Percentiles rank a stretch among this genome's conserved stretches.
phyloP scores from a whole-genome alignment of 139 green algal species.

The Micromonas pusilla region DNA sequence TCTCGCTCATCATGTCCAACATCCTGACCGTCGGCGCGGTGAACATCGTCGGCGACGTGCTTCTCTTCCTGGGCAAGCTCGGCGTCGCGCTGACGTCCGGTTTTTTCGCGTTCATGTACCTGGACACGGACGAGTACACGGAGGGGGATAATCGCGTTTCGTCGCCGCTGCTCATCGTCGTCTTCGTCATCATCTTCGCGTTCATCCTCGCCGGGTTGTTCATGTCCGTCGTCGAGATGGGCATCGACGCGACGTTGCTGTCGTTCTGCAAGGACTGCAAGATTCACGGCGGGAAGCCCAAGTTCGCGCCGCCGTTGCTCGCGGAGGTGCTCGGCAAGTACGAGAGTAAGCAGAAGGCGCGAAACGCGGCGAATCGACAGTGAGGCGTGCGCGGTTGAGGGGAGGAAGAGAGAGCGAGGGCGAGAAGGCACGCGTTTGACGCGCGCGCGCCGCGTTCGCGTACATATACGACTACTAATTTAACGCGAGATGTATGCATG shows the following conservation, averaged over 20 bases:
- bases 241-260: slow-evolving; percentile 42
- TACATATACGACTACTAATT: too few species aligned
- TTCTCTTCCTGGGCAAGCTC: slow-evolving; percentile 78
- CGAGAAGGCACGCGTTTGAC: too few species aligned
- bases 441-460: too few species aligned
- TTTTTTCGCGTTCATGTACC: slow-evolving; percentile 38
- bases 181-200: slow-evolving; percentile 25
- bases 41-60: slow-evolving; percentile 59
- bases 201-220: slow-evolving; percentile 33
- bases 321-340: background rate
- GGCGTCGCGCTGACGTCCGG: slow-evolving; percentile 41
- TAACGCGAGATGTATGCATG: background rate
- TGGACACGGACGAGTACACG: slow-evolving; percentile 28
- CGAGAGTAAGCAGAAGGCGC: background rate
- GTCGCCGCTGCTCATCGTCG: slow-evolving; percentile 33
- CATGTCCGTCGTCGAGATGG: slow-evolving; percentile 40
- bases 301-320: slow-evolving; percentile 31
- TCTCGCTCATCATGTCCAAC: slow-evolving; percentile 63
- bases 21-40: slow-evolving; percentile 61
- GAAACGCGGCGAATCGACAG: background rate
- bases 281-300: slow-evolving; percentile 29
- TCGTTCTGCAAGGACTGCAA: slow-evolving; percentile 45
- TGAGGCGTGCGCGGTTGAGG: too few species aligned
- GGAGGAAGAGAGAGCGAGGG: too few species aligned
- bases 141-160: slow-evolving; percentile 28